Conservation (phyloP, 179 eudicot genomes). For the Gypsophila paniculata region DNA sequence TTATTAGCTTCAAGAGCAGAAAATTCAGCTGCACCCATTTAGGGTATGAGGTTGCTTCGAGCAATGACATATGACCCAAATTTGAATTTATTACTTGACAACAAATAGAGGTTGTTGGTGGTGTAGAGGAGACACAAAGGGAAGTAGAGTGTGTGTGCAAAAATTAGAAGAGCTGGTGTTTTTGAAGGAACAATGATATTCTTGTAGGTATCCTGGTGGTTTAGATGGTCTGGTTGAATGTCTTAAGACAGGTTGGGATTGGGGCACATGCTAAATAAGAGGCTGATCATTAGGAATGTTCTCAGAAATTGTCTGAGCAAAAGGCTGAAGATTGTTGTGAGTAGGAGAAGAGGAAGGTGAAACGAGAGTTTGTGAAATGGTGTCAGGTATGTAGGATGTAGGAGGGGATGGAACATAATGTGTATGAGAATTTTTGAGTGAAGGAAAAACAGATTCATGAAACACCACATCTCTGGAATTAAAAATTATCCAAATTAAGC, state of each 20-base stretch:
- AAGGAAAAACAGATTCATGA: slow-evolving; percentile 7
- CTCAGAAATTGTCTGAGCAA: no score
- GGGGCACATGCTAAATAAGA: no score
- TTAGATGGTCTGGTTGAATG: background rate
- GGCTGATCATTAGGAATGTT: no score
- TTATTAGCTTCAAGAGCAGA: background rate
- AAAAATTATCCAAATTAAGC: background rate
- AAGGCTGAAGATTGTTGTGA: no score
- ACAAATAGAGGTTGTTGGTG: background rate
- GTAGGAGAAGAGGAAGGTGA: background rate
- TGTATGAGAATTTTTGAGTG: no score
- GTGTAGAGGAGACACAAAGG: no score
- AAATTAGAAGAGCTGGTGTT: background rate
- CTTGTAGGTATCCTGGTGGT: background rate
- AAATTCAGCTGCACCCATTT: background rate
- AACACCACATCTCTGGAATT: background rate
- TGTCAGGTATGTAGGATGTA: no score
- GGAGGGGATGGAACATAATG: background rate
- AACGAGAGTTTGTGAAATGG: no score
- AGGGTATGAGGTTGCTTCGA: background rate
- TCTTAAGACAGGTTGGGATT: no score
- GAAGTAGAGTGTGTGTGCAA: no score
- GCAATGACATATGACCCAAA: no score
- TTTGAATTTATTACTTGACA: background rate
- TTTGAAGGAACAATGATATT: background rate